Base-by-base conservation (phyloP, 2,329 filamentous ascomycete species). In the Arthrobotrys entomopaga region DNA sequence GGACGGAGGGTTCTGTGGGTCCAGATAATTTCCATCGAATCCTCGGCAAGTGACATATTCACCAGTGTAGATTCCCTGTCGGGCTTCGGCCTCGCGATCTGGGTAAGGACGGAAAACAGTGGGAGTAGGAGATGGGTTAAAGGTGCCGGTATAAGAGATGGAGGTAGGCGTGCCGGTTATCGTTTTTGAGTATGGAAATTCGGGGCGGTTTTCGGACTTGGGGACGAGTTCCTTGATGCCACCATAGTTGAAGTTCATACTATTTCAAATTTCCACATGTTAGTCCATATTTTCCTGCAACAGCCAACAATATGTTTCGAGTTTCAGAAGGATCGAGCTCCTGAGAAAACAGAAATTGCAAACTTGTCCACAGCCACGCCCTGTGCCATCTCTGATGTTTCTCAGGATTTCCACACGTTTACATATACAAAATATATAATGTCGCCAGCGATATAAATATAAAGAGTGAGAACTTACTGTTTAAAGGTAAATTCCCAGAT, bases 211-310 rank as follows among this genome's bases (percentile, higher is more conserved):
- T 10, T 73, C 61, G 16, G 52, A 49, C 46, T 73, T 73, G 8
- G 69, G 61, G 11, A 73, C 69, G 8, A 73, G 61, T 40, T 73
- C 69, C 34, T 66, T 73, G 29, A 73, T 48, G 6, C 69, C 69
- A 5, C 69, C 69, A 38, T 66, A 73, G 57, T 61, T 63, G 34
- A 42, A 56, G 19, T 63, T 66, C 8, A 73, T 49, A 34, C 69
- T 73, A 34, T 16, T n/a, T 34, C 29, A 34, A 34, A 34, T 34
- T 34, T 34, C 29, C 29, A 34, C 7, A 34, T 34, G 10, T 34
- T 34, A 34, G 29, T 34, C 10, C 29, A 34, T 26, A 26, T 34
- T 5, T 34, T 34, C 29, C 10, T 10, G 5, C 29, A 34, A 34
- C 2, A 34, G 29, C 29, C 29, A 34, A 34, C 29, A 34, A 10